Conservation (phyloP, 2,329 filamentous ascomycete species). For the Orbilia javanica region DNA sequence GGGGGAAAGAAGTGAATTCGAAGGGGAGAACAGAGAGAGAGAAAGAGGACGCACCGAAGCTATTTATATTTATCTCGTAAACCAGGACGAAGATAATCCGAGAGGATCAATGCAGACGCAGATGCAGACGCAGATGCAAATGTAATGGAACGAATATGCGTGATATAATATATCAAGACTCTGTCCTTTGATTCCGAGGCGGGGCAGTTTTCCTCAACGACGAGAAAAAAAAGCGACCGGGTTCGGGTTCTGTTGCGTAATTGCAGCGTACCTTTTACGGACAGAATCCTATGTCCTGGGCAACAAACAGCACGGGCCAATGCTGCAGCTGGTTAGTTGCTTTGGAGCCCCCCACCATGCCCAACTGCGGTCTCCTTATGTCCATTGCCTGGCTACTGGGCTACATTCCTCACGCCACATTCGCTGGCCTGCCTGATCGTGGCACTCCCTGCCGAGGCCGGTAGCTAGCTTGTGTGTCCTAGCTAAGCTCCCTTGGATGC, state of each 20-base stretch:
- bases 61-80: conserved; percentile 3
- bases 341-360: background rate
- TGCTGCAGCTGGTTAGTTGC: too few species aligned
- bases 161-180: background rate
- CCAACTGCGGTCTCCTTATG: background rate
- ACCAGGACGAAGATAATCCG: background rate
- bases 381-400: background rate
- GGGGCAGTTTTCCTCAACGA: background rate
- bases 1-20: background rate
- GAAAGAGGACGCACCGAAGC: background rate
- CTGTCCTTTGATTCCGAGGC: conserved; percentile 13
- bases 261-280: background rate
- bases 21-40: background rate
- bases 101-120: too few species aligned
- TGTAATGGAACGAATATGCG: conserved; percentile 1
- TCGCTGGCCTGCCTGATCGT: background rate
- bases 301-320: conserved; percentile 5
- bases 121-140: too few species aligned
- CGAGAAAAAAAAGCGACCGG: background rate
- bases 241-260: conserved; percentile 21
- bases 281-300: background rate
- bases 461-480: background rate
- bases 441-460: conserved; percentile 31
- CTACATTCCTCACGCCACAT: conserved; percentile 15
- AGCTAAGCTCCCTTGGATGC: conserved; percentile 2